A percentile compares a stretch with the other conserved stretches of the same genome.
phyloP scores from a whole-genome alignment of 306 rosid genomes.

The Trichosanthes truncata region DNA sequence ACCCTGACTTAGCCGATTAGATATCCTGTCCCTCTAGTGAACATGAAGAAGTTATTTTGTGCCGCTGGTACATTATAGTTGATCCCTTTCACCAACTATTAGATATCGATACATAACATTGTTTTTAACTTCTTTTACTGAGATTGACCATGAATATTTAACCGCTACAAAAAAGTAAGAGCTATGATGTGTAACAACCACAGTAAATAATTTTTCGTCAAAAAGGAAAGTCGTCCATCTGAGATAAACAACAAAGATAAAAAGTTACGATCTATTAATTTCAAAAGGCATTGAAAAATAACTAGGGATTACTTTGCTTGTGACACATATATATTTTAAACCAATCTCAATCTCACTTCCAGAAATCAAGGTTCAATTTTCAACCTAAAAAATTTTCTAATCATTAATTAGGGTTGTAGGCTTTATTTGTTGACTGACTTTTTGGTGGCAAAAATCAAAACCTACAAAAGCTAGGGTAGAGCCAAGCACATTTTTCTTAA shows the following conservation, averaged over 20 bases:
- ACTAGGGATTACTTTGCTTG: slow-evolving; percentile 10
- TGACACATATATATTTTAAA: slow-evolving; percentile 1
- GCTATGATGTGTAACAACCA: background rate
- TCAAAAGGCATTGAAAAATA: slow-evolving; percentile 2
- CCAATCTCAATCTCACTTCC: slow-evolving; percentile 25
- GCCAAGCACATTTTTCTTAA: background rate
- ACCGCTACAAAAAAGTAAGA: too few species aligned
- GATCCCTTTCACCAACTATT: too few species aligned
- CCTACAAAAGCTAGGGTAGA: slow-evolving; percentile 10
- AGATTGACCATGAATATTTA: too few species aligned
- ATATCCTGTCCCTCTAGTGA: too few species aligned
- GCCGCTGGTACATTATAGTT: too few species aligned
- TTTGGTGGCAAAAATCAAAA: slow-evolving; percentile 3
- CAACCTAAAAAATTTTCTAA: slow-evolving; percentile 16
- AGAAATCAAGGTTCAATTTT: slow-evolving; percentile 59
- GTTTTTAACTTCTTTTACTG: too few species aligned
- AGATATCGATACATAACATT: too few species aligned
- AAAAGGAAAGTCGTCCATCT: background rate
- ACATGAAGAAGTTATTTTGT: too few species aligned
- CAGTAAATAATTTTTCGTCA: background rate
- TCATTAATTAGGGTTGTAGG: slow-evolving; percentile 23
- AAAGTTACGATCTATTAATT: background rate
- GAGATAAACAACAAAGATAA: background rate
- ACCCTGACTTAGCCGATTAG: too few species aligned
- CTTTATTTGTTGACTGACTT: slow-evolving; percentile 18